These are phyloP conservation scores for Singerocomus inundabilis DNA, from an alignment of 1,284 basidiomycete genomes.

Conservation along the genomic window DNA sequence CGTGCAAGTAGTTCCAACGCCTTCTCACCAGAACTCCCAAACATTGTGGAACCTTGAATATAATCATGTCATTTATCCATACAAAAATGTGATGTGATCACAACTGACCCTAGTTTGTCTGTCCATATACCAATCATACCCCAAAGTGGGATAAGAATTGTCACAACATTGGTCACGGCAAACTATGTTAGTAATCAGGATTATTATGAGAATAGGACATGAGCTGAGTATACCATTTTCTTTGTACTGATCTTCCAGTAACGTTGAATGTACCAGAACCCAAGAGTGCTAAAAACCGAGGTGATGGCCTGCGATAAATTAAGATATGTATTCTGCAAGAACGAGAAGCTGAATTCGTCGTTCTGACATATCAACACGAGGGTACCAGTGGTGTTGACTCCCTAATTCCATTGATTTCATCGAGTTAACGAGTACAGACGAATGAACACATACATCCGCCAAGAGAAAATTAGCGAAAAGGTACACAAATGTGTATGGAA, in stretches of 20 bases:
- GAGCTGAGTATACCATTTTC: conserved; percentile 53
- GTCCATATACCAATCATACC: conserved; percentile 88
- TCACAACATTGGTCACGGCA: conserved; percentile 72
- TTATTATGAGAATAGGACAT: background rate
- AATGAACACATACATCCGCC: conserved; percentile 51
- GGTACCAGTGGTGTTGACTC: conserved; percentile 76
- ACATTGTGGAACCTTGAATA: conserved; percentile 70
- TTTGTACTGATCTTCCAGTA: conserved; percentile 76
- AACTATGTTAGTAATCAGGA: conserved; percentile 48
- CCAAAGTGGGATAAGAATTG: conserved; percentile 79
- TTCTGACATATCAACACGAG: conserved; percentile 78
- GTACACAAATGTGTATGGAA: conserved; percentile 77
- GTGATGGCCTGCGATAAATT: conserved; percentile 71
- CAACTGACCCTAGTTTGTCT: conserved; percentile 57
- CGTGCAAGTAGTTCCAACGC: background rate
- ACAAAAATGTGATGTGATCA: background rate
- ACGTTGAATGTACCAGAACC: conserved; percentile 79
- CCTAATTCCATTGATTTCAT: conserved; percentile 38
- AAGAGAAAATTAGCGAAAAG: conserved; percentile 75
- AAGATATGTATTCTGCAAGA: conserved; percentile 76
- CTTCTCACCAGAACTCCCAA: conserved; percentile 77
- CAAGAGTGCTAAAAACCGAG: conserved; percentile 68
- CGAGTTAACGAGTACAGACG: background rate
- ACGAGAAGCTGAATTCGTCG: conserved; percentile 69
- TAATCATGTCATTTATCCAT: background rate